phyloP scores from a whole-genome alignment of 208 protist species.

The Crithidia fasciculata region DNA sequence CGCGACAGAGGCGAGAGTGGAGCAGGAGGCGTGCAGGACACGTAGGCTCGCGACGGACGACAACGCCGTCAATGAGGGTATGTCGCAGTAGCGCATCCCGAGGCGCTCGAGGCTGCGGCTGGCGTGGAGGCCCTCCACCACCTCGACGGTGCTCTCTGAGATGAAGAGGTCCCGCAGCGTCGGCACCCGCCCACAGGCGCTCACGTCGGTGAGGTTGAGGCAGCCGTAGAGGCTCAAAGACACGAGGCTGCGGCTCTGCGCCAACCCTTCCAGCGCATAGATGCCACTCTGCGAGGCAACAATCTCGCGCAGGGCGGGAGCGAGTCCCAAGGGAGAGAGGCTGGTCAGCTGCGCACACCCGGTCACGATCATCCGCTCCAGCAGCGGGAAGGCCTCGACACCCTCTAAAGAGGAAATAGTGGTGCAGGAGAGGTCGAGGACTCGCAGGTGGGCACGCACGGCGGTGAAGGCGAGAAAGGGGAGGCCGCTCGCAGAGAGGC shows the following conservation, averaged over 20 bases:
- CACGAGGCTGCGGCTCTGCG: constrained; percentile 25
- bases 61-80: constrained; percentile 2
- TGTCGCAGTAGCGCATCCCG: constrained; percentile 35
- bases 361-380: constrained; percentile 15
- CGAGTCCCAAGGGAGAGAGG: constrained; percentile 18
- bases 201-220: constrained; percentile 27
- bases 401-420: constrained; percentile 10
- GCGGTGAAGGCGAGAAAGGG: constrained; percentile 9
- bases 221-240: constrained; percentile 33
- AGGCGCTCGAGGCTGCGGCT: constrained; percentile 21
- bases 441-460: constrained; percentile 14
- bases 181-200: constrained; percentile 25
- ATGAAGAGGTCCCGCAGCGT: constrained; percentile 30
- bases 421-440: constrained; percentile 29
- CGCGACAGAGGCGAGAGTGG: constrained; percentile 23
- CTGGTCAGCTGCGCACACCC: constrained; percentile 22
- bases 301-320: constrained; percentile 15
- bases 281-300: constrained; percentile 35
- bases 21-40: constrained; percentile 28
- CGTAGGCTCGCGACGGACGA: constrained; percentile 12
- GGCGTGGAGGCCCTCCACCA: constrained; percentile 21
- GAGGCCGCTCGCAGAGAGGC: neutral
- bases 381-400: constrained; percentile 19
- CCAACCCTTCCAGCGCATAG: constrained; percentile 22
- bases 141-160: constrained; percentile 34